Base-by-base conservation (phyloP, 192 early-diverging fungal species). In the Mortierella claussenii region DNA sequence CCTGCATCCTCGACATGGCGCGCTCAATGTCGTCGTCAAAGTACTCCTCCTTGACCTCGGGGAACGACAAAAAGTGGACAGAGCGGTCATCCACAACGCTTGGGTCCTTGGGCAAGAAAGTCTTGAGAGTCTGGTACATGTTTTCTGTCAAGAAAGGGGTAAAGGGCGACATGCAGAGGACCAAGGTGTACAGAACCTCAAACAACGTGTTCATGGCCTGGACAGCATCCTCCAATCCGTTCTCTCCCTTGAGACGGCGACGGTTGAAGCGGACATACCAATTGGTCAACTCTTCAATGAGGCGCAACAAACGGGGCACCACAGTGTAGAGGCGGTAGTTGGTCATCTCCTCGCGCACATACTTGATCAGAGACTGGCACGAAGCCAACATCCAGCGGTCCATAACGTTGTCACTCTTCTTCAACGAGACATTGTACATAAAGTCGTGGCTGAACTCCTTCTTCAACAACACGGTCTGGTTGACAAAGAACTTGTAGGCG, bases 251-350 rank as follows among this genome's bases (percentile, higher is more conserved):
- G 71, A 99, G 81, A 55, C 97, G 90, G 75, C 91, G 92, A 57
- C 97, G 94, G 88, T 99, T 99, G 86, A 97, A 97, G 49, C 96
- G 92, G 58, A 99, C 89, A 81, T 99, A 99, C 96, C 96, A 97
- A 84, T 99, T 99, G 52, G 97, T 99, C 55, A 99, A 86, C 37
- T 91, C 85, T 79, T 99, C 97, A 60, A 99, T 93, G 64, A 97
- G 84, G 64, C 82, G 81, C 56, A 99, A 80, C 70, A 99, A 76
- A 36, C 94, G 89, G 15, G 97, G 97, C 3, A 96, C 95, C 28
- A 99, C 97, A 31, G 97, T 98, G 89, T 99, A 99, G 36, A 99
- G 87, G 36, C 96, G 89, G 86, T 99, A 99, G 27, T 93, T 93
- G 31, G 59, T 74, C 97, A 99, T 99, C 80, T 99, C 97, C 55